Evolutionary conservation across 805 yeast species (phyloP).

Genomic region (Cyberlindnera galapagoensis): DNA sequence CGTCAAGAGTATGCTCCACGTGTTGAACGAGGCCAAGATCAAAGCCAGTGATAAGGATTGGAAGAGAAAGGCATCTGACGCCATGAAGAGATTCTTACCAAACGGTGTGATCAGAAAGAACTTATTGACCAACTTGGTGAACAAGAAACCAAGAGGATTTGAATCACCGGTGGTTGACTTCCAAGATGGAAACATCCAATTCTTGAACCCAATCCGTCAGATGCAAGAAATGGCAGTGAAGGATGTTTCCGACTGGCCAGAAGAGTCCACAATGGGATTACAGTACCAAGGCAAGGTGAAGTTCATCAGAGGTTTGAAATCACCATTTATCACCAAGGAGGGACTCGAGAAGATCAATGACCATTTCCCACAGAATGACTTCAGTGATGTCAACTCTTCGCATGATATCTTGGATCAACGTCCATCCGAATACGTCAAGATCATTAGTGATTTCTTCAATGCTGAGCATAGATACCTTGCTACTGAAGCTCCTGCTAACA

Average conservation of each 20-base stretch:
- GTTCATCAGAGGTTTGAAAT: conserved; percentile 22
- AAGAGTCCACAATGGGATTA: conserved; percentile 15
- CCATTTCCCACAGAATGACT: conserved; percentile 23
- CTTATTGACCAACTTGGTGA: conserved; percentile 32
- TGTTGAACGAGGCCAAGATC: conserved; percentile 55
- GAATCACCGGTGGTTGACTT: conserved; percentile 23
- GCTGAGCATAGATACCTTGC: conserved; percentile 16
- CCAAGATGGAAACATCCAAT: conserved; percentile 23
- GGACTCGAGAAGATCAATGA: conserved; percentile 17
- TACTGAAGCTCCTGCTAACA: too few relatives aligned
- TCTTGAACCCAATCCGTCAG: conserved; percentile 29
- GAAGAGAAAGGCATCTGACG: conserved; percentile 88
- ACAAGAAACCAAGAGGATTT: conserved; percentile 23
- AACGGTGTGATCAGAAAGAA: conserved; percentile 41
- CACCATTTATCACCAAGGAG: conserved; percentile 20
- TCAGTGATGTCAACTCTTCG: conserved; percentile 21
- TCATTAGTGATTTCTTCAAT: conserved; percentile 24
- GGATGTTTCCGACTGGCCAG: conserved; percentile 31
- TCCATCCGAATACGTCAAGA: conserved; percentile 28
- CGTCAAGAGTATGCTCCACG: conserved; percentile 58
- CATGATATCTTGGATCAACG: conserved; percentile 37
- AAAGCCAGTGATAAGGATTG: conserved; percentile 23
- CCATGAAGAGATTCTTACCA: conserved; percentile 92
- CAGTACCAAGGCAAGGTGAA: conserved; percentile 18
- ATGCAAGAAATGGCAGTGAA: conserved; percentile 23